These are phyloP conservation scores for Fraxinus paxiana DNA, from an alignment of 305 asterid species.

Conservation along the genomic window DNA sequence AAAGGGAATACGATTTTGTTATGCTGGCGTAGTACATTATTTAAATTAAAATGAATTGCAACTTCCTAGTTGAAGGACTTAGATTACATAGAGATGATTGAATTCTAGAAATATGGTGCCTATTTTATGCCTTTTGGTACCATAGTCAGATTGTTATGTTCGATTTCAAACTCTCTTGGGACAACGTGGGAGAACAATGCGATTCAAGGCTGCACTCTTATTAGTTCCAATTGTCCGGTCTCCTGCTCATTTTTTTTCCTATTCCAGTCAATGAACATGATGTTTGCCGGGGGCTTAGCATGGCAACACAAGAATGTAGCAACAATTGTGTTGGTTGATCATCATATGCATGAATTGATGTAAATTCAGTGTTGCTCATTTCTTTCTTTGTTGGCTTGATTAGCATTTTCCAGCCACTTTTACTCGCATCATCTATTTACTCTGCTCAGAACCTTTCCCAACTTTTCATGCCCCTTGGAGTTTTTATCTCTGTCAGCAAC, in stretches of 20 bases:
- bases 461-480: background rate
- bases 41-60: background rate
- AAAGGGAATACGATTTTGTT: background rate
- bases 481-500: background rate
- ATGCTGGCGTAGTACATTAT: background rate
- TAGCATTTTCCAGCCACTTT: background rate
- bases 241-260: background rate
- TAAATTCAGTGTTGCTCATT: background rate
- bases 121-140: background rate
- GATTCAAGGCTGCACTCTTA: background rate
- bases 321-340: background rate
- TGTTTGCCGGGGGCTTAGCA: background rate
- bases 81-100: background rate
- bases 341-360: background rate
- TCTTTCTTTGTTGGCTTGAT: background rate
- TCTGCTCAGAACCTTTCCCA: background rate
- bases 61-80: background rate
- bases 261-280: background rate
- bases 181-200: background rate
- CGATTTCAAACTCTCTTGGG: background rate
- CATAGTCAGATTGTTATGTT: background rate
- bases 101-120: background rate
- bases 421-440: background rate
- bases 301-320: background rate
- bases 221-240: background rate